Evolutionary conservation across 768 basidiomycete genomes (phyloP).

Genomic region (Russula earlei): DNA sequence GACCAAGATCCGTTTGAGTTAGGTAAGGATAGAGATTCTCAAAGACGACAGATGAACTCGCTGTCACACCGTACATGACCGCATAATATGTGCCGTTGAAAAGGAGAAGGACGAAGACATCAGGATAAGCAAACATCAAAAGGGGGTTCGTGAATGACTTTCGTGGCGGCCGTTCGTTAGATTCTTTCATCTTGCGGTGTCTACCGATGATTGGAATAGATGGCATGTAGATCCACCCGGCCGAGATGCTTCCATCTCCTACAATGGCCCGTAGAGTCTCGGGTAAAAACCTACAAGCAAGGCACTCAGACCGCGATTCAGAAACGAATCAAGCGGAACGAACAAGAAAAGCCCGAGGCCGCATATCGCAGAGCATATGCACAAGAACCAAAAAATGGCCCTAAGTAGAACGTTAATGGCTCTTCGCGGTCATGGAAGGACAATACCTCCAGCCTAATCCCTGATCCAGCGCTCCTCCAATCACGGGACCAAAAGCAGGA

Average conservation of each 20-base stretch:
- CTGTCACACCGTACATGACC: constrained; percentile 50
- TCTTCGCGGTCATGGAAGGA: not conserved
- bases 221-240: constrained; percentile 26
- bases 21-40: constrained; percentile 47
- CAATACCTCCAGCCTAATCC: constrained; percentile 27
- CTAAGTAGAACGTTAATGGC: constrained; percentile 18
- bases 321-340: constrained; percentile 6
- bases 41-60: constrained; percentile 56
- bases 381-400: constrained; percentile 37
- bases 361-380: constrained; percentile 28
- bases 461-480: constrained; percentile 38
- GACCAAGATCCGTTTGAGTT: constrained; percentile 56
- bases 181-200: not conserved
- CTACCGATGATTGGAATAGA: constrained; percentile 28
- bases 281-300: constrained; percentile 31
- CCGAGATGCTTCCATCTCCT: constrained; percentile 34
- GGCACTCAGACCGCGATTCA: not conserved
- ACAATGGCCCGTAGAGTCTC: constrained; percentile 40
- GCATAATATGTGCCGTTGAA: constrained; percentile 46
- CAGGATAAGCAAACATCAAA: constrained; percentile 42
- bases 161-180: constrained; percentile 18
- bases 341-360: constrained; percentile 31
- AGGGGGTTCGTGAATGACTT: constrained; percentile 46
- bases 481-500: constrained; percentile 33
- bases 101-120: constrained; percentile 44